Conservation (phyloP, 148 eudicot species). For the Camellia japonica region DNA sequence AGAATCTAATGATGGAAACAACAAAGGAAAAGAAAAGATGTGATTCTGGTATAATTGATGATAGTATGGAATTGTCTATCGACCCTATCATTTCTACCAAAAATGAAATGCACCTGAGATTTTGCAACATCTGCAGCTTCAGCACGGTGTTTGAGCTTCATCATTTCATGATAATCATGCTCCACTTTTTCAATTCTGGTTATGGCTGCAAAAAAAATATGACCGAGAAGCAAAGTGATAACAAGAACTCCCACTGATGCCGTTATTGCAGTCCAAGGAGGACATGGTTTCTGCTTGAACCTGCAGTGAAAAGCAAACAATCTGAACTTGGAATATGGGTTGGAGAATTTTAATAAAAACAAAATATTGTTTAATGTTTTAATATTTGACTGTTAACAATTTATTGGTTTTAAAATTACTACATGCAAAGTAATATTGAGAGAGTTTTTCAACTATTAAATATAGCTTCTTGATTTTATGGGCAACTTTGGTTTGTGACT, state of each 20-base stretch:
- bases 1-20: background rate
- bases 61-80: background rate
- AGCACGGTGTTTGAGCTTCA: constrained; percentile 71
- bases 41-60: background rate
- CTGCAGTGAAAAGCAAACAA: constrained; percentile 32
- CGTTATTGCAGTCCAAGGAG: constrained; percentile 65
- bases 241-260: constrained; percentile 47
- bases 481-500: too few species aligned
- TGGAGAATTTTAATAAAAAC: too few species aligned
- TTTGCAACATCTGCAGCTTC: constrained; percentile 96
- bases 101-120: constrained; percentile 64
- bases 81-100: too few species aligned
- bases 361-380: too few species aligned
- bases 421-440: too few species aligned
- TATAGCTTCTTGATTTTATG: too few species aligned
- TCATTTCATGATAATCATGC: constrained; percentile 56
- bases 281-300: constrained; percentile 67
- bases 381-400: too few species aligned
- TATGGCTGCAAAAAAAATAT: constrained; percentile 61
- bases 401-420: too few species aligned
- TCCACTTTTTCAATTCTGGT: constrained; percentile 59
- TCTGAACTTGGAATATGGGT: background rate
- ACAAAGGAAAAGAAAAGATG: background rate
- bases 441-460: too few species aligned
- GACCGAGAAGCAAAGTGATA: constrained; percentile 58